These are phyloP conservation scores for Pyricularia sp. DNA, from an alignment of 2,329 filamentous ascomycete genomes.

Conservation along the genomic window DNA sequence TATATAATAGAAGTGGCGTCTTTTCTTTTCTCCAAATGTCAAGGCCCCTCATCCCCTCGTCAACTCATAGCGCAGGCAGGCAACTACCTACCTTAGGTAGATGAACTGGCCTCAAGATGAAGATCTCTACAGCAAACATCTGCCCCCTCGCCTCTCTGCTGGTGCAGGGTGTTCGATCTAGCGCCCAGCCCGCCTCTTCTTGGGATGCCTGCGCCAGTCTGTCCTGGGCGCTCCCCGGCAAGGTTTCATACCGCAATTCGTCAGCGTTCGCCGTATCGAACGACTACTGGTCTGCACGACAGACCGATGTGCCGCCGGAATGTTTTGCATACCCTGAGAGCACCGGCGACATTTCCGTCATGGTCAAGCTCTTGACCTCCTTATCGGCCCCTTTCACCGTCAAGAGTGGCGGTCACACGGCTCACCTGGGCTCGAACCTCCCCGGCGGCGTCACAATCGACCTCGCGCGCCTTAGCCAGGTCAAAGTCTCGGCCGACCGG, in stretches of 20 bases:
- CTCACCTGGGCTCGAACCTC: slow-evolving; percentile 29
- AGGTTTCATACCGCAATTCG: slow-evolving; percentile 12
- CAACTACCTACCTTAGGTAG: not conserved
- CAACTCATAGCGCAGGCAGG: not conserved
- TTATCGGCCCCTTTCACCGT: slow-evolving; percentile 27
- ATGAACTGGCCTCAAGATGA: not conserved
- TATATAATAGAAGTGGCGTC: not conserved
- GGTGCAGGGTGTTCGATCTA: not conserved
- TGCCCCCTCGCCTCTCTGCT: not conserved
- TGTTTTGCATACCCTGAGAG: slow-evolving; percentile 22
- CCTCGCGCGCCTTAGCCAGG: slow-evolving; percentile 23
- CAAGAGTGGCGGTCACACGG: slow-evolving; percentile 34
- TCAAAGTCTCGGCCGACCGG: slow-evolving; percentile 20
- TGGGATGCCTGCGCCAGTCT: slow-evolving; percentile 8
- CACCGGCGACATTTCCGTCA: slow-evolving; percentile 15
- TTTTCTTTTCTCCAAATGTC: not conserved
- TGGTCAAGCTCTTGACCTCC: slow-evolving; percentile 11
- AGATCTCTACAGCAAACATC: not conserved
- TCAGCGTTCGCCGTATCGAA: slow-evolving; percentile 12
- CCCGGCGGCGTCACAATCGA: slow-evolving; percentile 27
- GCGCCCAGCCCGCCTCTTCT: not conserved
- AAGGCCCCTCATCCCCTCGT: not conserved
- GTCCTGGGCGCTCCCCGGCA: slow-evolving; percentile 8
- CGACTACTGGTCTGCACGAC: slow-evolving; percentile 19
- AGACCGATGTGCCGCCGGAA: slow-evolving; percentile 11